A percentile compares a stretch with the other conserved stretches of the same genome.
Evolutionary conservation across 345 rosid species (phyloP).

Genomic region (Eucalyptus coolabah): DNA sequence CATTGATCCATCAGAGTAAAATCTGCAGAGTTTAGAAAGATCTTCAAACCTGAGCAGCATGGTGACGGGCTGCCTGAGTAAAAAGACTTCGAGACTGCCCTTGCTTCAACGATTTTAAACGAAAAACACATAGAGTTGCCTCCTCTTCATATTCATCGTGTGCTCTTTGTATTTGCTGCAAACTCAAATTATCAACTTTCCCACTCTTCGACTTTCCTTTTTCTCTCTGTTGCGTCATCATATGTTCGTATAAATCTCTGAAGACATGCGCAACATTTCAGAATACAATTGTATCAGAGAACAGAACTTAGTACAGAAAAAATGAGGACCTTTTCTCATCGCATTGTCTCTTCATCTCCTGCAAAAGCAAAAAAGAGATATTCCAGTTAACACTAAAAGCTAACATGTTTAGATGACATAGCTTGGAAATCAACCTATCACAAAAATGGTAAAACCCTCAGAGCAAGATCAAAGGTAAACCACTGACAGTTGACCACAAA

Average conservation of each 20-base stretch:
- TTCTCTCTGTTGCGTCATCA: constrained; percentile 70
- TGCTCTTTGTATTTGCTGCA: constrained; percentile 61
- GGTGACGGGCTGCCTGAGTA: constrained; percentile 91
- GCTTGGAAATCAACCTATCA: background rate
- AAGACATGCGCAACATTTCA: background rate
- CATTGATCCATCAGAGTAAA: background rate
- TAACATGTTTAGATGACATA: background rate
- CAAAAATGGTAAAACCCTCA: background rate
- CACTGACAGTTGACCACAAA: background rate
- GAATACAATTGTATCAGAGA: background rate
- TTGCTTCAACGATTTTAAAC: constrained; percentile 88
- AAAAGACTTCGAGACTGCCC: constrained; percentile 90
- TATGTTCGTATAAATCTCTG: constrained; percentile 70
- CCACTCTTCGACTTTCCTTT: constrained; percentile 67
- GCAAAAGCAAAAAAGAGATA: constrained; percentile 3
- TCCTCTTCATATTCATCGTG: constrained; percentile 67
- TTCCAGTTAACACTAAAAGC: background rate
- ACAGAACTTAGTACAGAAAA: background rate
- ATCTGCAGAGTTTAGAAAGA: background rate
- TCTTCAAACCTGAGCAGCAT: constrained; percentile 81
- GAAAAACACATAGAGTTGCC: constrained; percentile 76
- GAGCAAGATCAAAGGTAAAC: background rate
- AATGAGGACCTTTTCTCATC: constrained; percentile 77
- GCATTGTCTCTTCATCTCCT: constrained; percentile 99
- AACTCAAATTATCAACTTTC: constrained; percentile 46